phyloP scores from a whole-genome alignment of 2,329 filamentous ascomycete genomes.

The Cytospora leucostoma region DNA sequence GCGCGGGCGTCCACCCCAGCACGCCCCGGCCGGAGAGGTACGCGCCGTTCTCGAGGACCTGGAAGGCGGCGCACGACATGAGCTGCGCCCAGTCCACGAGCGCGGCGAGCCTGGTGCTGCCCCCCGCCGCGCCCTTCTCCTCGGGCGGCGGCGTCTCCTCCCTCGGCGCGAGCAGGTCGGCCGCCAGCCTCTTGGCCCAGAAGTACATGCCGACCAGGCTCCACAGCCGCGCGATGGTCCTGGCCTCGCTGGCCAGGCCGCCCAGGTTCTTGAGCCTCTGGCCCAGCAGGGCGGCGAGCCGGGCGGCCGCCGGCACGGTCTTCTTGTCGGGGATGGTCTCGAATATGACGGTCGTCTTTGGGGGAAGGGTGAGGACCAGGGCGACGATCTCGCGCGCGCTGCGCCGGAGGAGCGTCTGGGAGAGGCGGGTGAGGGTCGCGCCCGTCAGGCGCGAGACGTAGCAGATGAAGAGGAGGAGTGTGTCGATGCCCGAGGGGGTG shows the following conservation, averaged over 20 bases:
- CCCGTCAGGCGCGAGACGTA: conserved; percentile 64
- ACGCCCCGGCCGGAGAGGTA: conserved; percentile 76
- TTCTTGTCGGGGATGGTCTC: conserved; percentile 17
- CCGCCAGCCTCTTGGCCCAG: conserved; percentile 58
- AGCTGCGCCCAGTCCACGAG: conserved; percentile 69
- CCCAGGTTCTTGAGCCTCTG: conserved; percentile 61
- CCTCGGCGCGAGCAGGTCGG: conserved; percentile 38
- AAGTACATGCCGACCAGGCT: conserved; percentile 72
- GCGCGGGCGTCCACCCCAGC: conserved; percentile 57
- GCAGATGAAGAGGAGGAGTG: conserved; percentile 66
- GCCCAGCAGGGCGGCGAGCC: conserved; percentile 53
- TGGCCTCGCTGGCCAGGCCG: conserved; percentile 66
- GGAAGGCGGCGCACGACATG: conserved; percentile 66
- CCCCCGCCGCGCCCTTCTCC: conserved; percentile 35
- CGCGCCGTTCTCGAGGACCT: conserved; percentile 79
- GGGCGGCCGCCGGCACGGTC: conserved; percentile 41
- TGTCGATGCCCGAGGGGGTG: conserved; percentile 69
- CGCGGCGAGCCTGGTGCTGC: conserved; percentile 41
- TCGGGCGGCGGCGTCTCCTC: conserved; percentile 31
- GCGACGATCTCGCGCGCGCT: conserved; percentile 55
- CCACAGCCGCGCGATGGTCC: conserved; percentile 77
- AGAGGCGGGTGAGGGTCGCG: conserved; percentile 52
- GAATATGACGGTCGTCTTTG: conserved; percentile 49
- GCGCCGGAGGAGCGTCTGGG: conserved; percentile 58
- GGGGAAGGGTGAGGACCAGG: conserved; percentile 53